Evolutionary conservation across 768 basidiomycete genomes (phyloP).

Genomic region (Serendipita sp.): DNA sequence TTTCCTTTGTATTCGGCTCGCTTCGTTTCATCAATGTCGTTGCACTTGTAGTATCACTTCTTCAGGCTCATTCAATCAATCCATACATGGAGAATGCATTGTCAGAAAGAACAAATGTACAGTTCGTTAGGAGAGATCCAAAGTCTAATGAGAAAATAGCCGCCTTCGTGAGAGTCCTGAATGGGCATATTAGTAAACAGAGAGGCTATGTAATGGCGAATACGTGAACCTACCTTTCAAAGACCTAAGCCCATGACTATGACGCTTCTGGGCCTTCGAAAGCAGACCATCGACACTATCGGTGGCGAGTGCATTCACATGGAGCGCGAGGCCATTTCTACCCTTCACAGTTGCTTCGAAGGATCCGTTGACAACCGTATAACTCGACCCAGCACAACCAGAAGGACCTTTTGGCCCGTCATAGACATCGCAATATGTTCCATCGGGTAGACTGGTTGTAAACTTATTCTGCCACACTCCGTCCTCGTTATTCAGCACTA

Average conservation of each 20-base stretch:
- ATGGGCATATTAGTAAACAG: not conserved
- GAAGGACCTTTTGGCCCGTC: slow-evolving; percentile 28
- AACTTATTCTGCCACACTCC: slow-evolving; percentile 40
- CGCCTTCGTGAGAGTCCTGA: no score
- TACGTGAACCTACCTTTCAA: not conserved
- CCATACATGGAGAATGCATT: no score
- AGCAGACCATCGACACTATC: not conserved
- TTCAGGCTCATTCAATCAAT: no score
- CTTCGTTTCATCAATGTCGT: no score
- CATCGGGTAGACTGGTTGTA: slow-evolving; percentile 38
- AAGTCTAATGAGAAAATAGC: no score
- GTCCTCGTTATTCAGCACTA: slow-evolving; percentile 52
- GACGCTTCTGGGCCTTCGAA: not conserved
- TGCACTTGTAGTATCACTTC: no score
- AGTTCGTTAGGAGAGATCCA: no score
- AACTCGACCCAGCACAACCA: slow-evolving; percentile 29
- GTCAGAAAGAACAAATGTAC: no score
- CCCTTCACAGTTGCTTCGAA: slow-evolving; percentile 36
- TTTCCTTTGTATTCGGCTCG: not conserved
- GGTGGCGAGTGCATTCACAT: slow-evolving; percentile 8
- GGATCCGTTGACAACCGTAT: slow-evolving; percentile 31
- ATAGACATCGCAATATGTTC: slow-evolving; percentile 50
- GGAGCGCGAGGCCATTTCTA: slow-evolving; percentile 26
- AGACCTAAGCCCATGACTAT: not conserved
- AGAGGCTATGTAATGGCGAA: not conserved